Evolutionary conservation across 2,329 filamentous ascomycete species (phyloP), one percentile per base, ranked within the genome.

Genomic region (Elsinoe perseae): DNA sequence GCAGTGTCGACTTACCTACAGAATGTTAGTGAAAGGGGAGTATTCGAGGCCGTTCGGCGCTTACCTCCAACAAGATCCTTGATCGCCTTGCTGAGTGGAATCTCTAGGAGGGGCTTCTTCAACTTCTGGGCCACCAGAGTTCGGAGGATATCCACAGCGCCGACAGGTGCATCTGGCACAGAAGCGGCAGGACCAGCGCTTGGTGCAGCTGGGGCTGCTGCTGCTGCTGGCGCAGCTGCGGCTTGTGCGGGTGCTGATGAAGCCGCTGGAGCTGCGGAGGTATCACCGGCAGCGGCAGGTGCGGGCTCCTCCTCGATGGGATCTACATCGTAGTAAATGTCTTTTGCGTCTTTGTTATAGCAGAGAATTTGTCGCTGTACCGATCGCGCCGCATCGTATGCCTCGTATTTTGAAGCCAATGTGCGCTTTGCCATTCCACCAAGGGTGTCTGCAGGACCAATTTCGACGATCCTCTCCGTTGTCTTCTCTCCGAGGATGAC

Each of bases 311-410:
- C 93, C 67, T 95, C 89, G 27, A 95, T 78, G 0, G 93, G 93
- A 68, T 98, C 93, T 43, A 95, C 91, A 69, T 96, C 92, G 74
- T 98, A 98, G 79, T 98, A 98, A 63, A 98, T 98, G 73, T 98
- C 93, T 73, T 96, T 97, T 57, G 90, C 87, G 69, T 98, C 93
- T 74, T 98, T 98, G 80, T 95, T 97, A 79, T 97, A 98, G 79
- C 93, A 97, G 57, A 98, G 82, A 70, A 98, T 96, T 73, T 97
- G 92, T 71, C 93, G 84, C 75, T 96, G 91, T 42, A 97, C 86
- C 6, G 92, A 96, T 68, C 92, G 92, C 60, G 93, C 93, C 57
- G 93, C 93, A 75, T 98, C 93, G 75, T 96, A 95, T 61, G 92
- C 91, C 79, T 98, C 93, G 73, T 97, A 98, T 75, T 97, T 97